Evolutionary conservation across 768 basidiomycete genomes (phyloP), one percentile per base, ranked within the genome.

Genomic region (Chalciporus piperatus): DNA sequence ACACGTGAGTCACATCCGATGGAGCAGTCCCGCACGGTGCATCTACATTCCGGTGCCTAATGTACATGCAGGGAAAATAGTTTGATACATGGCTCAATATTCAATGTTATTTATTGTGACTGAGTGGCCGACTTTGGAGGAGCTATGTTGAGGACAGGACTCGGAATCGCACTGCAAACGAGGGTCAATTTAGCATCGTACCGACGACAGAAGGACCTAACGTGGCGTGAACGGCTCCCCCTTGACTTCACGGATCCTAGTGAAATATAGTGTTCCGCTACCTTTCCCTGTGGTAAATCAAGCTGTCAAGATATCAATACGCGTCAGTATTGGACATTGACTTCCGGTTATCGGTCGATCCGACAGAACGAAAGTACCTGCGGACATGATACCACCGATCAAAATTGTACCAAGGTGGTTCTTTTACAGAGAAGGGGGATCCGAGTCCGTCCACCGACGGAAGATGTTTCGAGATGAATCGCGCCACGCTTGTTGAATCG

Each of bases 221-320:
- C 87, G 62, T 4, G 85, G 83, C 30, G 78, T 82, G 64, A 87
- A 91, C 1, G 78, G 79, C 37, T 78, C 70, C 9, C 87, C 88
- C 61, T 89, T 91, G 14, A 77, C 81, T 70, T 82, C 85, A 39
- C 89, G 78, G 50, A 92, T 85, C 64, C 87, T 90, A 3, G 89
- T 91, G 65, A 91, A 92, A 62, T 92, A 91, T 2, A 91, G 66
- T 14, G 87, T 92, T 6, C 89, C 89, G 17, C 82, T 75, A 19
- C 80, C 88, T 89, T 85, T 7, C 89, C 89, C 63, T 85, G 83
- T 38, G 87, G 70, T 57, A 87, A 80, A 50, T 83, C 84, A 38
- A 89, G 81, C 89, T 90, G 48, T 25, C 33, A 0, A 16, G 13
- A 10, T 9, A 37, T 37, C 16, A 37, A n/a, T 14, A n/a, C 4